A percentile compares a stretch with the other conserved stretches of the same genome.
Conservation (phyloP, 768 basidiomycete genomes). For the Scleroderma bovista region DNA sequence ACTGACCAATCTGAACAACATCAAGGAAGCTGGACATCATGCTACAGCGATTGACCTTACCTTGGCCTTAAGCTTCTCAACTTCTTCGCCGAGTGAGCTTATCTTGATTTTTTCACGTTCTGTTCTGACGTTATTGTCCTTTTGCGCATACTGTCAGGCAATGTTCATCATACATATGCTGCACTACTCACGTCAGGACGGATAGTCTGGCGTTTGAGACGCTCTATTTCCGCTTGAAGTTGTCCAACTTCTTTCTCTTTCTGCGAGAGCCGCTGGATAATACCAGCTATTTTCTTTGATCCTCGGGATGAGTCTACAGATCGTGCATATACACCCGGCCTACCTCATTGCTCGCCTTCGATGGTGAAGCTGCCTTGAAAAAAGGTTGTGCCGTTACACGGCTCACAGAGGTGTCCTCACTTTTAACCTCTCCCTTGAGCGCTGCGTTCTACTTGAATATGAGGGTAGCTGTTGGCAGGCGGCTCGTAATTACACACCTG, state of each 20-base stretch:
- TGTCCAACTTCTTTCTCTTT: conserved; percentile 83
- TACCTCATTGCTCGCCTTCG: conserved; percentile 57
- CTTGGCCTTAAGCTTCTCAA: conserved; percentile 62
- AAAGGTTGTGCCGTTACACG: conserved; percentile 10
- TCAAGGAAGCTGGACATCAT: not conserved
- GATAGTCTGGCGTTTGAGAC: conserved; percentile 53
- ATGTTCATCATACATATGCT: not conserved
- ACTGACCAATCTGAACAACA: conserved; percentile 45
- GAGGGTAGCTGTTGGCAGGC: not conserved
- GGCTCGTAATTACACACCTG: conserved; percentile 43
- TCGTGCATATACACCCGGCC: conserved; percentile 6
- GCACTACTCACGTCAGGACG: conserved; percentile 52
- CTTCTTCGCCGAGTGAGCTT: conserved; percentile 69
- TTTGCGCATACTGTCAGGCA: not conserved
- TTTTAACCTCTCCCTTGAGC: not conserved
- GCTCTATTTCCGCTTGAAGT: conserved; percentile 67
- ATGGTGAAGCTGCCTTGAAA: conserved; percentile 34
- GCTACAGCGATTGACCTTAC: conserved; percentile 32
- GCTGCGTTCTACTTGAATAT: conserved; percentile 7
- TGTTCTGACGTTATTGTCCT: conserved; percentile 72
- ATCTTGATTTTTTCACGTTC: conserved; percentile 74
- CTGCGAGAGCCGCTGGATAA: conserved; percentile 74
- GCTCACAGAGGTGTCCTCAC: conserved; percentile 12
- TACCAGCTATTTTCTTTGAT: conserved; percentile 56
- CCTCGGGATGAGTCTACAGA: not conserved